Evolutionary conservation across 805 yeast genomes (phyloP), one percentile per base, ranked within the genome.

Genomic region (Lipomyces sp.): DNA sequence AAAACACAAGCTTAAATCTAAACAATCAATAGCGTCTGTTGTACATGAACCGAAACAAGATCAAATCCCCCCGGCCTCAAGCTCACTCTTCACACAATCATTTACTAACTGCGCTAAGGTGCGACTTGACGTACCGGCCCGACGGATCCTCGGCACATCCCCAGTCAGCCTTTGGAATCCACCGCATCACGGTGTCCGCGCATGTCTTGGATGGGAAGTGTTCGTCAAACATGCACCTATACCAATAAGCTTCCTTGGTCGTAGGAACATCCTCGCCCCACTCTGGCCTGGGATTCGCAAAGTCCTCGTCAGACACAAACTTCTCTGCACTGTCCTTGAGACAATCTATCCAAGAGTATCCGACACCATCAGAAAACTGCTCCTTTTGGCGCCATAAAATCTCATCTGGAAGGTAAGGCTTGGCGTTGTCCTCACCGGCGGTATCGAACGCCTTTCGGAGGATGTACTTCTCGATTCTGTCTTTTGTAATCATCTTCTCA

Each of bases 141-240:
- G 97, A 90, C 63, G 99, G 99, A 81, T 95, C 99, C 75, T 89
- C 97, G 76, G 93, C 92, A 82, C 99, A 95, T 73, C 99, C 99
- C 99, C 99, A 95, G 80, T 95, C 99, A 70, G 98, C 98, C 85
- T 95, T 95, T 78, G 99, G 99, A 80, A 95, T 82, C 99, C 99
- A 95, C 85, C 99, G 90, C 98, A 91, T 92, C 67, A 95, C 99
- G 24, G 99, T 95, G 53, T 87, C 82, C 66, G 97, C 98, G 71
- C 96, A 99, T 72, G 97, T 95, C 80, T 87, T 84, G 75, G 88
- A 87, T 69, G 93, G 90, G 90, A 92, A 95, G 75, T 91, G 81
- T 75, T 90, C 96, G 80, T 95, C 99, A 75, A 95, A 95, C 85
- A 92, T 90, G 77, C 89, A 85, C 86, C 99, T 89, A 86, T 95